These are phyloP conservation scores for Petunia hybrid DNA, from an alignment of 305 asterid genomes.

Conservation along the genomic window DNA sequence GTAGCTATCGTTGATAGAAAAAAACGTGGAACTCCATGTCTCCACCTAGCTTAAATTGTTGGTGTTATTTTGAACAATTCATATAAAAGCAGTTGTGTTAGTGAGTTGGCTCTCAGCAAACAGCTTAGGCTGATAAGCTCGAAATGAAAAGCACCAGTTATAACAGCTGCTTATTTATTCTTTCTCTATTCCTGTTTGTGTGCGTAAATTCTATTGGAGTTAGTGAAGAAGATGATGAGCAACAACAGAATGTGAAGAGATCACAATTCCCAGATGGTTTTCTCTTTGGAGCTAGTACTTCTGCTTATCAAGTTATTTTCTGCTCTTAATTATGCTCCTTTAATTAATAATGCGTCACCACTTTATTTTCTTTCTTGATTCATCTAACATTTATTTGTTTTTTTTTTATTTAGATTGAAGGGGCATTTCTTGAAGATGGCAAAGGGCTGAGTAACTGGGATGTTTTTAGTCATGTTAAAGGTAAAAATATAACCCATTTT, in stretches of 20 bases:
- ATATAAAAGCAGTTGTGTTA: not conserved
- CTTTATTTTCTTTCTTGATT: not conserved
- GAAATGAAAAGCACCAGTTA: slow-evolving; percentile 9
- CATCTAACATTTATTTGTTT: not conserved
- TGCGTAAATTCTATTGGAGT: not conserved
- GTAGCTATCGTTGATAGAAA: not conserved
- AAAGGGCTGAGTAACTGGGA: slow-evolving; percentile 80
- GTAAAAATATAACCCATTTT: slow-evolving; percentile 32
- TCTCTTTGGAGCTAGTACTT: slow-evolving; percentile 81
- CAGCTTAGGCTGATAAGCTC: too few species aligned
- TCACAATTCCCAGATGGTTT: slow-evolving; percentile 73
- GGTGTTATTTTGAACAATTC: not conserved
- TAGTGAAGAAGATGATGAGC: not conserved
- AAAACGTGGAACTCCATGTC: not conserved
- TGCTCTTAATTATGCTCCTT: not conserved
- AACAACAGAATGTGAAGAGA: slow-evolving; percentile 38
- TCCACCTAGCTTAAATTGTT: not conserved
- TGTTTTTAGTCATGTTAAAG: slow-evolving; percentile 50
- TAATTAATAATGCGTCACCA: not conserved
- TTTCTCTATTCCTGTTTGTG: not conserved
- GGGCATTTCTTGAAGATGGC: slow-evolving; percentile 77
- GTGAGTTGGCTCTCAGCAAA: too few species aligned
- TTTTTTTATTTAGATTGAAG: slow-evolving; percentile 62
- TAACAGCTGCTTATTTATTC: not conserved
- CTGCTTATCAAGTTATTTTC: slow-evolving; percentile 72